Evolutionary conservation across 345 rosid species (phyloP).

Genomic region (Pugionium cornutum): DNA sequence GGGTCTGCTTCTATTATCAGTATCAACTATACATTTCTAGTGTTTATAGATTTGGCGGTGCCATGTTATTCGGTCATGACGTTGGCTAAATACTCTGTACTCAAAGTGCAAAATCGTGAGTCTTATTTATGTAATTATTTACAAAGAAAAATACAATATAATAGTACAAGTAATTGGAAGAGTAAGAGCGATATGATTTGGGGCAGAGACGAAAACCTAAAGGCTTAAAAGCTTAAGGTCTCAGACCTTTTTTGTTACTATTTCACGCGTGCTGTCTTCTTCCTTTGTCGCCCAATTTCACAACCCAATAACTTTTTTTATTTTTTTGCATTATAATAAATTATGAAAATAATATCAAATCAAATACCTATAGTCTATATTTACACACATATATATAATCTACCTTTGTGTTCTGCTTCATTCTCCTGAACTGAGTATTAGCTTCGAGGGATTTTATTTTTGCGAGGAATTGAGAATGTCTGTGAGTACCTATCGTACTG

Average conservation of each 20-base stretch:
- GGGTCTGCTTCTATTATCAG: constrained; percentile 31
- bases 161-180: constrained; percentile 10
- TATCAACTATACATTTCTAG: neutral
- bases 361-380: neutral
- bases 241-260: constrained; percentile 44
- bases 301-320: constrained; percentile 47
- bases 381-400: constrained; percentile 11
- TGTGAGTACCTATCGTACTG: constrained; percentile 43
- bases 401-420: constrained; percentile 22
- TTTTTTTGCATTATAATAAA: neutral
- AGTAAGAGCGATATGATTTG: constrained; percentile 35
- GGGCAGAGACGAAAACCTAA: constrained; percentile 33
- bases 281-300: constrained; percentile 51
- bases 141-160: neutral
- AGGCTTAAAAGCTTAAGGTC: constrained; percentile 5
- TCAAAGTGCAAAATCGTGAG: neutral
- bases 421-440: constrained; percentile 13
- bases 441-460: constrained; percentile 16
- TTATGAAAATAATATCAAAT: neutral
- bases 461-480: constrained; percentile 45
- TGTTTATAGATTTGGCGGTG: constrained; percentile 1
- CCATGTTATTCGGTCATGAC: constrained; percentile 6
- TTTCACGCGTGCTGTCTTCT: constrained; percentile 55
- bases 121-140: neutral
- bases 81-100: neutral